A percentile compares a stretch with the other conserved stretches of the same genome.
Conservation (phyloP, 345 rosid genomes). For the Adansonia digitata region DNA sequence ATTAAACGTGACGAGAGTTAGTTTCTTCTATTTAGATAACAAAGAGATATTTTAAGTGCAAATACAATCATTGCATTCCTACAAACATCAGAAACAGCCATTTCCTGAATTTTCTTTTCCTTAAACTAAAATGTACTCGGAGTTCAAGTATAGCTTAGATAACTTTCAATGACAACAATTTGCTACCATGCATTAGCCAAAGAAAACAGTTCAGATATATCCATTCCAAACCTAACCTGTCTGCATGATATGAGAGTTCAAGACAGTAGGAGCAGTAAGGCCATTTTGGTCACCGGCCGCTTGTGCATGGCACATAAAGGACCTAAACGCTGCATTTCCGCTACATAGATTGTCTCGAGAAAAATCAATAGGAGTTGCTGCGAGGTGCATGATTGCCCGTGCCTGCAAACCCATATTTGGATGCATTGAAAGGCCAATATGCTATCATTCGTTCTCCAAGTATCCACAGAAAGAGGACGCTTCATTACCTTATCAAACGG, state of each 20-base stretch:
- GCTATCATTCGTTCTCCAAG: slow-evolving; percentile 29
- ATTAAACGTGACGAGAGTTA: not conserved
- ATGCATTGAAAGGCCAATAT: slow-evolving; percentile 37
- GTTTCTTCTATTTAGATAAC: slow-evolving; percentile 1
- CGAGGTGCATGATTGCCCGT: slow-evolving; percentile 71
- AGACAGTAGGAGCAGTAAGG: slow-evolving; percentile 31
- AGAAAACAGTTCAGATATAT: slow-evolving; percentile 8
- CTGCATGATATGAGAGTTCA: slow-evolving; percentile 38
- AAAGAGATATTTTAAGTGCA: not conserved
- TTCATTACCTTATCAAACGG: slow-evolving; percentile 77
- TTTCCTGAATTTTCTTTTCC: not conserved
- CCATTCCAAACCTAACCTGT: slow-evolving; percentile 45
- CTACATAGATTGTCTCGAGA: slow-evolving; percentile 35
- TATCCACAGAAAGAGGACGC: slow-evolving; percentile 32
- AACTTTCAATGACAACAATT: not conserved
- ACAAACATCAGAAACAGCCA: not conserved
- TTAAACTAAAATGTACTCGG: slow-evolving; percentile 1
- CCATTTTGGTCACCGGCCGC: slow-evolving; percentile 23
- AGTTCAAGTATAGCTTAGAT: not conserved
- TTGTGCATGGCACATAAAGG: slow-evolving; percentile 37
- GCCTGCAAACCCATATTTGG: slow-evolving; percentile 67
- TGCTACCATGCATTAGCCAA: not conserved
- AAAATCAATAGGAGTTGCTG: slow-evolving; percentile 57
- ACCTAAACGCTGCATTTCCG: slow-evolving; percentile 34
- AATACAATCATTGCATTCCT: not conserved